Evolutionary conservation across 2,329 filamentous ascomycete species (phyloP).

Genomic region (Elsinoe necatrix): DNA sequence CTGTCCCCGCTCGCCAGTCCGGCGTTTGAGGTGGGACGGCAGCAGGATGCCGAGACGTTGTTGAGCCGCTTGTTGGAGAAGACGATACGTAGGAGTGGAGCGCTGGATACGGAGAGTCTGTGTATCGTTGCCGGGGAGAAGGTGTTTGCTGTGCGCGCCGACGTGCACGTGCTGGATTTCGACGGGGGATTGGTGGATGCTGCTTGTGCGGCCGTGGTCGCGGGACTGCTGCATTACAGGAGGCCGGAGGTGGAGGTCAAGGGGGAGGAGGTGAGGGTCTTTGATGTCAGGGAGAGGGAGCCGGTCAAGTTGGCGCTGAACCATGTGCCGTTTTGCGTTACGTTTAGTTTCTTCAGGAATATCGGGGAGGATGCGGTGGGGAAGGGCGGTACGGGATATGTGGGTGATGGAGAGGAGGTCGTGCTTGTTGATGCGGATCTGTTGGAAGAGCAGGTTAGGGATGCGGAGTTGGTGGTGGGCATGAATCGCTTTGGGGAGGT

Average conservation of each 20-base stretch:
- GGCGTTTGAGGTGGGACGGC: constrained; percentile 76
- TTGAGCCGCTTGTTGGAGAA: constrained; percentile 87
- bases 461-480: constrained; percentile 69
- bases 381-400: constrained; percentile 26
- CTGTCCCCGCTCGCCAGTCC: constrained; percentile 88
- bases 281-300: constrained; percentile 75
- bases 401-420: constrained; percentile 58
- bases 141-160: constrained; percentile 83
- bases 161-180: constrained; percentile 83
- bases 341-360: constrained; percentile 67
- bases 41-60: constrained; percentile 72
- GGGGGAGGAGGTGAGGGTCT: constrained; percentile 75
- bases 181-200: constrained; percentile 86
- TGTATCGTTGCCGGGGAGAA: constrained; percentile 87
- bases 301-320: constrained; percentile 84
- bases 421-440: constrained; percentile 64
- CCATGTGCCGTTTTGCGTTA: constrained; percentile 85
- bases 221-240: constrained; percentile 82
- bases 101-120: constrained; percentile 89
- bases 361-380: constrained; percentile 1
- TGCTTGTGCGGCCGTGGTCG: constrained; percentile 76
- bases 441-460: constrained; percentile 67
- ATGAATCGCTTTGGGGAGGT: constrained; percentile 86
- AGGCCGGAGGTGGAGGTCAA: constrained; percentile 82
- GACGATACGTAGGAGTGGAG: constrained; percentile 82